Evolutionary conservation across 31 red algal genomes (phyloP).

Genomic region (Porphyra umbilicalis): DNA sequence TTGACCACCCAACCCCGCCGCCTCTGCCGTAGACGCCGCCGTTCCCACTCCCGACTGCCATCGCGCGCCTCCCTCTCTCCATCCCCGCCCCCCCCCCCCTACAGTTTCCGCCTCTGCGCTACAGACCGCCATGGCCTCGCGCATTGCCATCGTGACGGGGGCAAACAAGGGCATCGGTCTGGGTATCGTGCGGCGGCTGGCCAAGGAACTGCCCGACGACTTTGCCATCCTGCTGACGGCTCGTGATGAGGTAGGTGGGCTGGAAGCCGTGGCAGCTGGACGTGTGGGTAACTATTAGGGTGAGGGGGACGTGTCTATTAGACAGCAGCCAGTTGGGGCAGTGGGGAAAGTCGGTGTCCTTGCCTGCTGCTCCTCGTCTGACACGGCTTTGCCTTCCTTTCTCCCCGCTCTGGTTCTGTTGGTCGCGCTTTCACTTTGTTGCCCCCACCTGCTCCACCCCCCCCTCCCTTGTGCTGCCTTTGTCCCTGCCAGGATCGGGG

Average conservation of each 20-base stretch:
- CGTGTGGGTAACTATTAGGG: background rate
- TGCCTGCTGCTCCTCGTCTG: background rate
- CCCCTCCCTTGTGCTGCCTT: too few relatives aligned
- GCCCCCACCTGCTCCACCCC: background rate
- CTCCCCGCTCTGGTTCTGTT: background rate
- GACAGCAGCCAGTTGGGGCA: background rate
- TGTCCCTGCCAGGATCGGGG: background rate
- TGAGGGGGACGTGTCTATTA: background rate
- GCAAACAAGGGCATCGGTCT: background rate
- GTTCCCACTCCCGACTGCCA: too few relatives aligned
- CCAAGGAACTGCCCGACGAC: background rate
- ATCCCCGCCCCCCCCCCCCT: background rate
- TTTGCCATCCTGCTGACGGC: background rate
- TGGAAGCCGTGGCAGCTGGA: background rate
- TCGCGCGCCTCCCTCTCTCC: too few relatives aligned
- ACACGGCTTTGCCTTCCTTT: background rate
- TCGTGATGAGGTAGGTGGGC: background rate
- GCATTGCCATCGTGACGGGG: background rate
- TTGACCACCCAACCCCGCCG: too few relatives aligned
- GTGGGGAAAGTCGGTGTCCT: too few relatives aligned
- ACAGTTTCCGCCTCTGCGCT: background rate
- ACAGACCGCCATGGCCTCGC: background rate
- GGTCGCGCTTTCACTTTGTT: background rate
- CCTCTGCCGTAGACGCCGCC: too few relatives aligned
- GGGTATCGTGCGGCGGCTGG: background rate